phyloP scores from a whole-genome alignment of 768 basidiomycete species.

The Strobilomyces confusus region DNA sequence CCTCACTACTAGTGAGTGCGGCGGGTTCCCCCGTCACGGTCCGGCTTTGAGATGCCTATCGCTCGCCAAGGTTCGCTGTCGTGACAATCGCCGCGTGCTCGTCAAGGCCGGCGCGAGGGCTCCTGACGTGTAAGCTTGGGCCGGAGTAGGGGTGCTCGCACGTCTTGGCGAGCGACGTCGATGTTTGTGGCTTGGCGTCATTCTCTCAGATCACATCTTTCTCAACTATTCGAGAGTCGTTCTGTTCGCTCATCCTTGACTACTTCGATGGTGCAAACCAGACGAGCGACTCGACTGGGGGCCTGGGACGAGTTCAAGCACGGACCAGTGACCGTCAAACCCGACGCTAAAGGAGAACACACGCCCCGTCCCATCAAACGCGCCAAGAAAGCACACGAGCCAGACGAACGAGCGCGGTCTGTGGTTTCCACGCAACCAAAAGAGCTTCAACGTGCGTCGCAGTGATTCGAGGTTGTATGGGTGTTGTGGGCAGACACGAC shows the following conservation, averaged over 20 bases:
- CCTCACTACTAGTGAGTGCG: too few relatives aligned
- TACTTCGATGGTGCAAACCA: slow-evolving; percentile 23
- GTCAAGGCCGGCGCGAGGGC: too few relatives aligned
- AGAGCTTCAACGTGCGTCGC: slow-evolving; percentile 10
- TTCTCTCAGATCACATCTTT: too few relatives aligned
- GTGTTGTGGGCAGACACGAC: not conserved
- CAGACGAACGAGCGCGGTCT: not conserved
- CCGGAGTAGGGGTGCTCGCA: too few relatives aligned
- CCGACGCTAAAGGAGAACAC: not conserved
- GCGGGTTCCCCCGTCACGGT: too few relatives aligned
- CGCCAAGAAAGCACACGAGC: not conserved
- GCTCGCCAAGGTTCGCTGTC: too few relatives aligned
- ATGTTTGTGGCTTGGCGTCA: too few relatives aligned
- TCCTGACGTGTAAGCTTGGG: too few relatives aligned
- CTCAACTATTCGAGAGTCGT: not conserved
- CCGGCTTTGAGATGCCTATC: too few relatives aligned
- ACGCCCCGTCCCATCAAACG: slow-evolving; percentile 16
- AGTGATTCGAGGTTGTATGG: not conserved
- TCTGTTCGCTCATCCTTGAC: not conserved
- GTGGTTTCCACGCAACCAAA: not conserved
- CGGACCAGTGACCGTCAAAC: not conserved
- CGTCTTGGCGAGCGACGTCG: too few relatives aligned
- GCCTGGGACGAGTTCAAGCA: not conserved
- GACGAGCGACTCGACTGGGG: slow-evolving; percentile 11
- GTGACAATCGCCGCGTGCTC: too few relatives aligned